Base-by-base conservation (phyloP, 2,329 filamentous ascomycete genomes). In the Aspergillus sp. region DNA sequence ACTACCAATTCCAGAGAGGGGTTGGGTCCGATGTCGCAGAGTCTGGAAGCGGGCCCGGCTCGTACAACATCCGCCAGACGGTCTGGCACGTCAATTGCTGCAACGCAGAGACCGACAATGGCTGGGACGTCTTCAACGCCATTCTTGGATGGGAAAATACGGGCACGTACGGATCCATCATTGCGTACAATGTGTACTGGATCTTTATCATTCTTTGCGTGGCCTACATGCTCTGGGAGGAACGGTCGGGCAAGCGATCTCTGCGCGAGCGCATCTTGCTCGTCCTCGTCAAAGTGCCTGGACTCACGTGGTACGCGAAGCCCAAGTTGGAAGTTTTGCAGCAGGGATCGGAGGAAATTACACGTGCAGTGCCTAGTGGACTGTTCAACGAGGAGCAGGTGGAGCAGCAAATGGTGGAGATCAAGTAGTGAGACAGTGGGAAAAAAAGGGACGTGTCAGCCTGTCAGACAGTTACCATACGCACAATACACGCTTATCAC, bases 131-230 rank as follows among this genome's bases (percentile, higher is more conserved):
- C 67, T 92, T 96, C 82, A 94, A 96, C 70, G 88, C 91, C 62
- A 83, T 96, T 57, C 82, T 96, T 11, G 92, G 93, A 61, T 97
- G 93, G 93, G 85, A 88, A 64, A 96, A 96, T 80, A 92, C 90
- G 15, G 93, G 91, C 5, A 96, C 92, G 2, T 93, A 94, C 70
- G 92, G 92, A 55, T 93, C 91, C 1, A 90, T 96, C 66, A 87
- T 96, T 65, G 88, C 90, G 1, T 96, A 96, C 80, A 96, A 95
- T 74, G 61, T 94, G 17, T 96, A 96, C 80, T 97, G 92, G 93
- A 78, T 95, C 55, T 82, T 81, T 8, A 83, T 92, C 66, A 92
- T 93, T 8, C 31, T 38, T 15, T 55, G 25, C 23, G 53, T 55
- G 22, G 41, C 41, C 15, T 55, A 55, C 31, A 31, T 55, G 53